Base-by-base conservation (phyloP, 352 stramenopile genomes). In the Globisporangium spinosum region DNA sequence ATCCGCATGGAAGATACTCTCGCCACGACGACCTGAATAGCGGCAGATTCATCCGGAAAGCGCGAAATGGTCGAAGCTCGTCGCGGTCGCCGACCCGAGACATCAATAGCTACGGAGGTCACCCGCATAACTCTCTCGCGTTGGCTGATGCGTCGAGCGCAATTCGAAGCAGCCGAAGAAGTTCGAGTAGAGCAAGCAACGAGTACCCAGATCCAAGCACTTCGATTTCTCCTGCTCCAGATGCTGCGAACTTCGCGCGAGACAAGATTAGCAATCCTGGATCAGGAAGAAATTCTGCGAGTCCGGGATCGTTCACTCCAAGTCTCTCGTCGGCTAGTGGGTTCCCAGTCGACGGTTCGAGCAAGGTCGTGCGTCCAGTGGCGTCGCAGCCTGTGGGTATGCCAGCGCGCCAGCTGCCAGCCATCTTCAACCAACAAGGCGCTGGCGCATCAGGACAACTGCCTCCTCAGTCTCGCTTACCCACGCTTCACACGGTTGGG, bases 41-140 rank as follows among this genome's bases (percentile, higher is more conserved):
- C 27, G 25, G 32, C 5, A 34, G 58, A 9, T 25, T 45, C 4
- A 35, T 12, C 1, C 45, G 58, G 3, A 65, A 55, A 32, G 17
- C 10, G 23, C 65, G 49, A 7, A 55, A 40, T 20, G 54, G 58
- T 3, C 65, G 60, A 34, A 70, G 59, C 12, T 34, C 54, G 7
- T 63, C 65, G 29, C 51, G 58, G 15, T 70, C 65, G 2, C 58
- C 65, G n/a, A 34, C 5, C 43, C 65, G 65, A 58, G 35, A 59
- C 3, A 29, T 55, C 5, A 65, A 55, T 23, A 60, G 58, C 58
- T 60, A 56, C 22, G 51, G 49, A 15, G 51, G 65, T 12, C 65
- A 60, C 0, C 22, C 49, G 25, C 49, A 35, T 5, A 59, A 51
- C 9, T 58, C 65, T 29, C 49, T 61, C 40, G 35, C 51, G 29